Percentiles rank a stretch among this genome's conserved stretches.
These are phyloP conservation scores for Nectriaceae sp. DNA, from an alignment of 2,329 filamentous ascomycete species.

Conservation along the genomic window DNA sequence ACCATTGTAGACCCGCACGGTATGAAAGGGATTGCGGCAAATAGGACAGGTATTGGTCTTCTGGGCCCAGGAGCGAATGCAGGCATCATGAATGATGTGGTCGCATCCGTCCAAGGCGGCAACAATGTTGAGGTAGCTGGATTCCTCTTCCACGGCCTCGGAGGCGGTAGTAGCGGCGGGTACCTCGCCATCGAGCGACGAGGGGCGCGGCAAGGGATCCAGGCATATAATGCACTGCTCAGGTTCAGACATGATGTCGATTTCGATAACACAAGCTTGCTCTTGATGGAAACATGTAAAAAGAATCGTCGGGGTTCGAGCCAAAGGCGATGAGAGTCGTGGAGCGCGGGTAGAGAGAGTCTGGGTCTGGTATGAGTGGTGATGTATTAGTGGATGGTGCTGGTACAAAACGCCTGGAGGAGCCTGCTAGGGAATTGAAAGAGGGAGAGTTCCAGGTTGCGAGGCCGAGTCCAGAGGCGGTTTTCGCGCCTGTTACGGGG, in stretches of 20 bases:
- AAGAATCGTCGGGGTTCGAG: slow-evolving; percentile 15
- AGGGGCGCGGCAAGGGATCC: slow-evolving; percentile 54
- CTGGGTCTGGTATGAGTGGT: slow-evolving; percentile 19
- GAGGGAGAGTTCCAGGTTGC: slow-evolving; percentile 28
- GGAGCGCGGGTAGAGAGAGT: slow-evolving; percentile 15
- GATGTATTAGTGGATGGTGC: slow-evolving; percentile 35
- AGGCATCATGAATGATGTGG: slow-evolving; percentile 90
- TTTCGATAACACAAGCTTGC: slow-evolving; percentile 37
- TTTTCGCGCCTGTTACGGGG: slow-evolving; percentile 33
- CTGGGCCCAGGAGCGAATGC: slow-evolving; percentile 91
- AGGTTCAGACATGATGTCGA: slow-evolving; percentile 52
- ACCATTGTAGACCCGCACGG: slow-evolving; percentile 79
- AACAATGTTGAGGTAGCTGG: slow-evolving; percentile 47
- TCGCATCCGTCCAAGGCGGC: slow-evolving; percentile 74
- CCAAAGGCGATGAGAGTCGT: slow-evolving; percentile 12
- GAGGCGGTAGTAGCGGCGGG: slow-evolving; percentile 23
- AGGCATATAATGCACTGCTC: slow-evolving; percentile 73
- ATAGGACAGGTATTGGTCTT: slow-evolving; percentile 98
- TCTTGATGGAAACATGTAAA: slow-evolving; percentile 52
- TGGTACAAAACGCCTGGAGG: slow-evolving; percentile 16
- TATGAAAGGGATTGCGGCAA: slow-evolving; percentile 88
- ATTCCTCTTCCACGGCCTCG: slow-evolving; percentile 29
- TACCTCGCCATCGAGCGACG: slow-evolving; percentile 20
- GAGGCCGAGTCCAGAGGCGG: slow-evolving; percentile 27
- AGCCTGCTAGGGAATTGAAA: slow-evolving; percentile 30